These are phyloP conservation scores for Mucor circinelloides DNA, from an alignment of 371 early-diverging fungal species.

Conservation along the genomic window DNA sequence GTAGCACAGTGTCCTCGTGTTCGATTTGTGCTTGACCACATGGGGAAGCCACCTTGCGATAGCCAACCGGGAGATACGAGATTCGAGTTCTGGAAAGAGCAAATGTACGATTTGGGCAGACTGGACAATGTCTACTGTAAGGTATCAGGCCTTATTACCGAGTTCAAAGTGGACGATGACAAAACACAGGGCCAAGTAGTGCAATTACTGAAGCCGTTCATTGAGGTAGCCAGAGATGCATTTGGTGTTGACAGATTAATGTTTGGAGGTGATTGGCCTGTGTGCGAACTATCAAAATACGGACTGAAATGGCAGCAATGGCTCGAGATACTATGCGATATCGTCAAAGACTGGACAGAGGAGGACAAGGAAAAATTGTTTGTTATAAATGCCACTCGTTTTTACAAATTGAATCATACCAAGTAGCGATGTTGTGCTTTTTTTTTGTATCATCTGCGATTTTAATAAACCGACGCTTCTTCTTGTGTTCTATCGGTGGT, in stretches of 20 bases:
- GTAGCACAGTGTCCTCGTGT: constrained; percentile 44
- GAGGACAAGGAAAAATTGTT: constrained; percentile 41
- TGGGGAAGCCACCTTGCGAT: constrained; percentile 53
- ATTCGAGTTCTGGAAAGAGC: constrained; percentile 36
- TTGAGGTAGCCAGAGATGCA: constrained; percentile 32
- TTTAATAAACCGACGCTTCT: neutral
- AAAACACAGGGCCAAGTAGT: constrained; percentile 4
- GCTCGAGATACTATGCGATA: constrained; percentile 32
- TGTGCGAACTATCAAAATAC: constrained; percentile 22
- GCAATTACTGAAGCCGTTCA: constrained; percentile 36
- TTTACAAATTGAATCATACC: constrained; percentile 16
- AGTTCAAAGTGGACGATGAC: constrained; percentile 11
- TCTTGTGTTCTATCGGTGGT: neutral
- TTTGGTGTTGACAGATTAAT: constrained; percentile 49
- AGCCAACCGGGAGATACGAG: constrained; percentile 24
- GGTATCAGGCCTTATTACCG: constrained; percentile 45
- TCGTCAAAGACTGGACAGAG: constrained; percentile 30
- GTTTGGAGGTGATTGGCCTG: constrained; percentile 54
- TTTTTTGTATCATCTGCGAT: neutral
- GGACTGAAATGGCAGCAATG: constrained; percentile 30
- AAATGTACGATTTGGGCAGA: constrained; percentile 26
- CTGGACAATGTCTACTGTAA: constrained; percentile 43
- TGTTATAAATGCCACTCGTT: constrained; percentile 35
- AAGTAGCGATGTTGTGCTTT: neutral
- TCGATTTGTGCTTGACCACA: constrained; percentile 49